Base-by-base conservation (phyloP, 805 yeast genomes). In the Candida gorgasii region DNA sequence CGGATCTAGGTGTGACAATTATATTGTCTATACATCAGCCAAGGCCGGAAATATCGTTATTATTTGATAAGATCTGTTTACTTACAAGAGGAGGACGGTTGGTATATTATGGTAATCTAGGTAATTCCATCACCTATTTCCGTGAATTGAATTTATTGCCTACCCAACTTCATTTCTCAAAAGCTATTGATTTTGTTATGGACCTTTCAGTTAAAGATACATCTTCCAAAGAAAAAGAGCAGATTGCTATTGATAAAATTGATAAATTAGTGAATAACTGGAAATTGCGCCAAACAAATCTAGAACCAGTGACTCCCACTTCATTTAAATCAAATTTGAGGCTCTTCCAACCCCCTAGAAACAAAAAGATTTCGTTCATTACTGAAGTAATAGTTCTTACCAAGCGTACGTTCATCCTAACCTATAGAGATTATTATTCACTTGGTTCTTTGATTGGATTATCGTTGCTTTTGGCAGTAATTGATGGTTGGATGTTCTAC, bases 21-120 rank as follows among this genome's bases (percentile, higher is more conserved):
- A 72, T 88, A 2, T 66, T 86, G 60, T 82, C 89, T 39, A 84
- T 88, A 30, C 96, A 88, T 57, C 96, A 88, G 59, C 96, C 96
- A 0, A 63, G 96, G 29, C 77, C 84, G 0, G 95, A 88, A 58
- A 86, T 88, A 36, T 71, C 86, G 29, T 73, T 73, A 42, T 59
- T 84, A 17, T 80, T 88, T 45, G 95, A 89, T 56, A 72, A 77
- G 37, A 65, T 88, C 3, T 76, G 88, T 45, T 68, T 88, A 3
- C 61, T 89, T 31, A 80, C 90, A 0, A 51, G 67, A 22, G 79
- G 83, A 28, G 89, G 90, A 1, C 56, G 67, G 29, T 43, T 74
- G 29, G 67, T 69, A 2, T 70, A 62, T 49, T 69, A 62, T 64
- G 85, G 79, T 1, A 67, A 73, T 5, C 52, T 61, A 16, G 54